Evolutionary conservation across 2,329 filamentous ascomycete genomes (phyloP).

Genomic region (Fusarium duplospermum): DNA sequence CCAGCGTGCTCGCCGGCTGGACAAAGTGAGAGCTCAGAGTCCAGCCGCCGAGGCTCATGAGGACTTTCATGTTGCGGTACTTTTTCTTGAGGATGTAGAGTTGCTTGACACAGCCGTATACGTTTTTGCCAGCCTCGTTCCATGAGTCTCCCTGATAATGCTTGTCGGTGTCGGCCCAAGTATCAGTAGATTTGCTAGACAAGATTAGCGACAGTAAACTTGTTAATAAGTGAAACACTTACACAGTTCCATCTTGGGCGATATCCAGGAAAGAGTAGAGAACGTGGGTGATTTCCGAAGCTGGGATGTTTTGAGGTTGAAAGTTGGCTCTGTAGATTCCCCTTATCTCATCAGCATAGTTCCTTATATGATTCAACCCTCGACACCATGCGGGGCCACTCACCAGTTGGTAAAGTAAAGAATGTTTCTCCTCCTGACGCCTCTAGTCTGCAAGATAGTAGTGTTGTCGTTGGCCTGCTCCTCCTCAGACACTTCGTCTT

Average conservation of each 20-base stretch:
- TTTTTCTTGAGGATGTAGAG: conserved; percentile 80
- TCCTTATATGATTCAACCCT: conserved; percentile 12
- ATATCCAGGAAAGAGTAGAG: conserved; percentile 70
- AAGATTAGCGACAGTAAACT: neutral
- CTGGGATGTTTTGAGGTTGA: conserved; percentile 76
- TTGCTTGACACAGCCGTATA: conserved; percentile 83
- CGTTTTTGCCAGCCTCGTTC: conserved; percentile 70
- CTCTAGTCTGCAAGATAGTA: conserved; percentile 26
- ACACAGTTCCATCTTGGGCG: conserved; percentile 58
- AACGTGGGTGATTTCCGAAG: conserved; percentile 77
- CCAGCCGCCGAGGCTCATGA: conserved; percentile 88
- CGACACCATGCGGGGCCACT: conserved; percentile 15
- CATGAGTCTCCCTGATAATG: conserved; percentile 74
- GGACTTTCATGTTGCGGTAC: conserved; percentile 79
- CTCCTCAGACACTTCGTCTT: conserved; percentile 7
- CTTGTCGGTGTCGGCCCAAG: conserved; percentile 68
- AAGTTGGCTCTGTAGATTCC: conserved; percentile 79
- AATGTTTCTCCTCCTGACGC: conserved; percentile 50
- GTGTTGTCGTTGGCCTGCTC: conserved; percentile 16
- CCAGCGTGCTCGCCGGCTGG: conserved; percentile 68
- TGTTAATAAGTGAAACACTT: conserved; percentile 37
- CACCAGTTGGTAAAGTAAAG: conserved; percentile 69
- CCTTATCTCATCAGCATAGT: conserved; percentile 55
- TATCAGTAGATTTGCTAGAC: conserved; percentile 45
- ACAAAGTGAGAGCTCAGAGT: conserved; percentile 69